Evolutionary conservation across 202 grass and related monocot species (phyloP), one percentile per base, ranked within the genome.

Genomic region (Musa balbisiana): DNA sequence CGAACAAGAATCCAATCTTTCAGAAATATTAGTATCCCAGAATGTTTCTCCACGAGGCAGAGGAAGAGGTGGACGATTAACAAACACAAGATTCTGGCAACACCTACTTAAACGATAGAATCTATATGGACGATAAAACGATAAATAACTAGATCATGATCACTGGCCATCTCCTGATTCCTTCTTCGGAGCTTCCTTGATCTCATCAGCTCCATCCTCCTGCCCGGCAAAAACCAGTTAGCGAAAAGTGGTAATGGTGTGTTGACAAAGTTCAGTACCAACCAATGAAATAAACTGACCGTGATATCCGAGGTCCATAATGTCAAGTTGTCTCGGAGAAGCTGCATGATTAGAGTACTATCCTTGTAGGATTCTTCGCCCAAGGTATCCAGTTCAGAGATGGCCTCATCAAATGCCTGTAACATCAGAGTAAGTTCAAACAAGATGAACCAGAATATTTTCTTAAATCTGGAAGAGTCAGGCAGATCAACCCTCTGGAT

Each of bases 131-230:
- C 2, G 15, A 69, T 66, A 69, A 69, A 69, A 49, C 2, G 15
- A 69, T 66, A 69, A 69, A 69, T 43, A 50, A 49, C 26, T 49
- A 19, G 49, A n/a, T 50, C 14, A 49, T n/a, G 66, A 75, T 84
- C 67, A 88, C 75, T 84, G 82, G 0, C 59, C 86, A 75, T 90
- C 87, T 56, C 86, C 94, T 16, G 64, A 67, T 33, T 93, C 87
- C 1, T 84, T 86, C 79, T 97, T 98, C 58, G 56, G 81, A 9
- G 86, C 87, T 69, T 98, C 94, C 87, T 84, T 93, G 83, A 89
- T 93, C 81, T 98, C 94, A 73, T 98, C 94, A 3, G 73, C 81
- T n/a, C 86, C 90, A 49, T 98, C 94, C 21, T 98, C 94, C 94
- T 98, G 81, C 15, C 11, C 58, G 20, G 69, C 2, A 29, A 74